These are phyloP conservation scores for Vaccinium darrowii DNA, from an alignment of 148 eudicot species.

Conservation along the genomic window DNA sequence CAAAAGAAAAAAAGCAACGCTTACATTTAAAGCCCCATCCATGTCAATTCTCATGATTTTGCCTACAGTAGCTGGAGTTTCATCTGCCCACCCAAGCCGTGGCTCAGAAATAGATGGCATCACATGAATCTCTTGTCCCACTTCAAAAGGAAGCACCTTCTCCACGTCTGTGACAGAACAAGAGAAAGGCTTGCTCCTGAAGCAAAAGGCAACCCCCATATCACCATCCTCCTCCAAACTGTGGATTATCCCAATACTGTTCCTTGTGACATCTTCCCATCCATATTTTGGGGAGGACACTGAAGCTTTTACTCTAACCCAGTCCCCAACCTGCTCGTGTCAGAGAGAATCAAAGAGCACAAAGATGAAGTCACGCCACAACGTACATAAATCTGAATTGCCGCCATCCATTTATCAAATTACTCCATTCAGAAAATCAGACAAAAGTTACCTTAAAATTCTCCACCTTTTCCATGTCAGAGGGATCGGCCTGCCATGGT, in stretches of 20 bases:
- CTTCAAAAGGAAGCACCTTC: constrained; percentile 86
- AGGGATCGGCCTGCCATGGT: constrained; percentile 99
- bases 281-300: constrained; percentile 99
- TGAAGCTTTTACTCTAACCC: constrained; percentile 92
- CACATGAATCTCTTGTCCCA: constrained; percentile 92
- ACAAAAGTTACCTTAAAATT: constrained; percentile 75
- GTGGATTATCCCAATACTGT: constrained; percentile 88
- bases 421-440: constrained; percentile 12
- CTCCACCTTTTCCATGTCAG: constrained; percentile 99
- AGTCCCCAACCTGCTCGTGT: constrained; percentile 75
- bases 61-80: constrained; percentile 87
- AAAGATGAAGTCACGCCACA: not conserved
- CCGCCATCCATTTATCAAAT: not conserved
- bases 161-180: constrained; percentile 97
- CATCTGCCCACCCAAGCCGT: constrained; percentile 95
- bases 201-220: constrained; percentile 95
- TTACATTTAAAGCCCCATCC: constrained; percentile 96
- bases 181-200: constrained; percentile 81
- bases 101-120: constrained; percentile 77
- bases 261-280: constrained; percentile 89
- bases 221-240: constrained; percentile 98
- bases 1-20: constrained; percentile 20
- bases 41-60: constrained; percentile 86
- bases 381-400: not conserved
- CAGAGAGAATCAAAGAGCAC: constrained; percentile 7